phyloP scores from a whole-genome alignment of 768 basidiomycete genomes.

The Rubroboletus pulcherrimus region DNA sequence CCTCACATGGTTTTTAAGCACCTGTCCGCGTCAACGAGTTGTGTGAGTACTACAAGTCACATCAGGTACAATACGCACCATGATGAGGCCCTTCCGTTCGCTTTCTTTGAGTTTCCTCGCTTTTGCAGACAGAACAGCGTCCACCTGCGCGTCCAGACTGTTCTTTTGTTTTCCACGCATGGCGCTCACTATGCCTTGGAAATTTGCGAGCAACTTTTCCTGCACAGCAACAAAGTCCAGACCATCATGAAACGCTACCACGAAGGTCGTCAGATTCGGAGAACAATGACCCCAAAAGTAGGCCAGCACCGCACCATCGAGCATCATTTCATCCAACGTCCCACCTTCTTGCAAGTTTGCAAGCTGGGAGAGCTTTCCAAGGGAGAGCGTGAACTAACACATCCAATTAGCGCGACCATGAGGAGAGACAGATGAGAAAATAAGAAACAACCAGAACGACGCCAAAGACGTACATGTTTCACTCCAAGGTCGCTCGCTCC shows the following conservation, averaged over 20 bases:
- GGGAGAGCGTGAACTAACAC: slow-evolving; percentile 79
- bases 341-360: slow-evolving; percentile 51
- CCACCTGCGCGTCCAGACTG: slow-evolving; percentile 65
- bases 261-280: slow-evolving; percentile 5
- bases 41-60: background rate
- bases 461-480: slow-evolving; percentile 62
- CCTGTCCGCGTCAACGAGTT: slow-evolving; percentile 32
- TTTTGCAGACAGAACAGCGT: slow-evolving; percentile 53
- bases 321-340: slow-evolving; percentile 43
- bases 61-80: slow-evolving; percentile 18
- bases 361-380: slow-evolving; percentile 83
- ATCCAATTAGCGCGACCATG: slow-evolving; percentile 3
- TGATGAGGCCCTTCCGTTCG: slow-evolving; percentile 49
- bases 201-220: slow-evolving; percentile 58
- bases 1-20: slow-evolving; percentile 67
- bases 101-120: slow-evolving; percentile 39
- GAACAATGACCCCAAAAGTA: background rate
- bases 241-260: slow-evolving; percentile 75
- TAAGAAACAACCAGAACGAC: background rate
- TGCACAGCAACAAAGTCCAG: slow-evolving; percentile 89
- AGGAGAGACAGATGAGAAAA: background rate
- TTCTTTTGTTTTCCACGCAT: slow-evolving; percentile 55
- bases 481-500: slow-evolving; percentile 55
- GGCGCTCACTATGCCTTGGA: slow-evolving; percentile 46
- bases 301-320: slow-evolving; percentile 48